Conservation (phyloP, 345 rosid species). For the Melastoma malabathricum region DNA sequence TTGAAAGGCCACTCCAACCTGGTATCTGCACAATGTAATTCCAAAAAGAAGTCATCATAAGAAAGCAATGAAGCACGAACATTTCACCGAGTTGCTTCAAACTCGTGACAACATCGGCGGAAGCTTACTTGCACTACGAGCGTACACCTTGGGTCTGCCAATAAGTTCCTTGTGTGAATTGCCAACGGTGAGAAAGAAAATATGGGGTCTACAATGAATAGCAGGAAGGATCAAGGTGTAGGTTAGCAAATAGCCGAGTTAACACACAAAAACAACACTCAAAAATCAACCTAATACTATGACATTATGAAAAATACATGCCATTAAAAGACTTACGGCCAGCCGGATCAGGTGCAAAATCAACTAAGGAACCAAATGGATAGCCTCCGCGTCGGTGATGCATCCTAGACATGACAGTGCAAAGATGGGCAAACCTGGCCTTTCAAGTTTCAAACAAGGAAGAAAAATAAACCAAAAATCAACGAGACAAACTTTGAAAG, state of each 20-base stretch:
- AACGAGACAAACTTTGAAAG: background rate
- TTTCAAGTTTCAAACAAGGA: slow-evolving; percentile 18
- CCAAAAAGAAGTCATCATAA: slow-evolving; percentile 10
- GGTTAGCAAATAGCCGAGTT: background rate
- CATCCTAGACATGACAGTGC: slow-evolving; percentile 97
- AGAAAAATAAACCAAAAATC: background rate
- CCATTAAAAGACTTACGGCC: slow-evolving; percentile 59
- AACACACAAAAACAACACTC: background rate
- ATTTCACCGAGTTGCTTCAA: background rate
- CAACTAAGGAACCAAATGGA: slow-evolving; percentile 93
- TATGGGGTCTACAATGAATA: slow-evolving; percentile 50
- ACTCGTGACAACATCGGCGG: background rate
- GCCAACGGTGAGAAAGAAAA: slow-evolving; percentile 95
- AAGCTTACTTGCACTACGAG: slow-evolving; percentile 80
- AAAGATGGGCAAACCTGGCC: slow-evolving; percentile 97
- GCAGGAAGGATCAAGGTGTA: slow-evolving; percentile 1
- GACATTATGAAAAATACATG: background rate
- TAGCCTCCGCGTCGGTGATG: slow-evolving; percentile 96
- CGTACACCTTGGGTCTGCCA: slow-evolving; percentile 84
- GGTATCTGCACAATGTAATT: slow-evolving; percentile 45
- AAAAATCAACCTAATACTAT: too few species aligned
- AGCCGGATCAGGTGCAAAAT: slow-evolving; percentile 79
- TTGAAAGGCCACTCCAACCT: slow-evolving; percentile 96
- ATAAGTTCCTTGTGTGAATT: slow-evolving; percentile 82
- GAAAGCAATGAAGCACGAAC: slow-evolving; percentile 1